A percentile compares a stretch with the other conserved stretches of the same genome.
Evolutionary conservation across 1,284 basidiomycete genomes (phyloP).

Genomic region (Tilletiopsis washingtonensis): DNA sequence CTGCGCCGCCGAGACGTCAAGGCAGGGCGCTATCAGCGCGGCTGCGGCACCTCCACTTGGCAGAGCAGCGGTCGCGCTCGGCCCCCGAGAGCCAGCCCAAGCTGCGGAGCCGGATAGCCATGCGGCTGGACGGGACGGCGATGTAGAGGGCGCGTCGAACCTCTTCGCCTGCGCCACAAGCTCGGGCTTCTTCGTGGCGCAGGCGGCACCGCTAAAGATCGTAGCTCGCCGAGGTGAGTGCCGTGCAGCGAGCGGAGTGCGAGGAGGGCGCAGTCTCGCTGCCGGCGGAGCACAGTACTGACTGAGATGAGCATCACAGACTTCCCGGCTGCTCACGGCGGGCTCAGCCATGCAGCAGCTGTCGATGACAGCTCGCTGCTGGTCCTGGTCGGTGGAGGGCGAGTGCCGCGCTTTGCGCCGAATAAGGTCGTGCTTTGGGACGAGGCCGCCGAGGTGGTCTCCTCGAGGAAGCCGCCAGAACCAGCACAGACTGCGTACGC

Average conservation of each 20-base stretch:
- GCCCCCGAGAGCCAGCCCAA: neutral
- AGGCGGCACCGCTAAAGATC: constrained; percentile 24
- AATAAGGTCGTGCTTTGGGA: constrained; percentile 43
- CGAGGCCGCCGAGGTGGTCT: constrained; percentile 20
- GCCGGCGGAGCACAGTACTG: too few relatives aligned
- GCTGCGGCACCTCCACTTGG: neutral
- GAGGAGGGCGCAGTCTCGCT: too few relatives aligned
- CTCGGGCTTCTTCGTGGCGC: constrained; percentile 30
- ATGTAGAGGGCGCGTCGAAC: neutral
- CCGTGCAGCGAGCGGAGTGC: neutral
- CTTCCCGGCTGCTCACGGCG: constrained; percentile 28
- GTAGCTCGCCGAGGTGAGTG: constrained; percentile 13
- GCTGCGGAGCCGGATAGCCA: neutral
- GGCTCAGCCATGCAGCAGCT: constrained; percentile 21
- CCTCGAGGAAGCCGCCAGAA: neutral
- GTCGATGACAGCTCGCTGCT: constrained; percentile 30
- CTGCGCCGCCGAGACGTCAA: constrained; percentile 9
- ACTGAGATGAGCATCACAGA: neutral
- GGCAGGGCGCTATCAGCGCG: neutral
- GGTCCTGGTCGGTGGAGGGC: constrained; percentile 35
- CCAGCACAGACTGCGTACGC: constrained; percentile 10
- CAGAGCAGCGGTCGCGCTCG: neutral
- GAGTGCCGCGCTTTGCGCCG: constrained; percentile 36
- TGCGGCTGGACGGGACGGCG: neutral
- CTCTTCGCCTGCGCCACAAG: constrained; percentile 35